A percentile compares a stretch with the other conserved stretches of the same genome.
phyloP scores from a whole-genome alignment of 345 rosid species.

The Dovyalis caffra region DNA sequence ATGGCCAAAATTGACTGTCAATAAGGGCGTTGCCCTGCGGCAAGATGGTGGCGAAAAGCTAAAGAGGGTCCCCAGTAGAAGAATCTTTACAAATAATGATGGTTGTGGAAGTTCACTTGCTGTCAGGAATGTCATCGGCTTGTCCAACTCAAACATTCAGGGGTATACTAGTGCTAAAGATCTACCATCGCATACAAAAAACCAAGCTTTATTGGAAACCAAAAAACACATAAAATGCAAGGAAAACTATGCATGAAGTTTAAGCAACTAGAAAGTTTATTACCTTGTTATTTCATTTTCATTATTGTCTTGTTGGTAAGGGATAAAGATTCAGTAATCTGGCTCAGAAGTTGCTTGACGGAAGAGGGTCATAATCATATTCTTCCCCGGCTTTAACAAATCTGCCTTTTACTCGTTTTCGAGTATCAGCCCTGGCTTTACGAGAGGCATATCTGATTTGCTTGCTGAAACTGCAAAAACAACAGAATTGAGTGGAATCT shows the following conservation, averaged over 20 bases:
- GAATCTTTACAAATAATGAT: neutral
- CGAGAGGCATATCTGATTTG: slow-evolving; percentile 88
- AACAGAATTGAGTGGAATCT: neutral
- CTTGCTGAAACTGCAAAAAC: slow-evolving; percentile 60
- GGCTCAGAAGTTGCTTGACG: slow-evolving; percentile 29
- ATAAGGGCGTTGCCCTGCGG: neutral
- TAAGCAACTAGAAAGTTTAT: neutral
- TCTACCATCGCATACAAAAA: neutral
- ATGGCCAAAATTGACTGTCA: neutral
- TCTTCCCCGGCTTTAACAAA: slow-evolving; percentile 89
- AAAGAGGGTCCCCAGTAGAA: neutral
- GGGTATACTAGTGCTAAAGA: neutral
- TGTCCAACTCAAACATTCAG: neutral
- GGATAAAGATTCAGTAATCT: neutral
- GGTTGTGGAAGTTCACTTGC: neutral
- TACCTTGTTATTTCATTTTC: neutral
- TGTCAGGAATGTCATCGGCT: neutral
- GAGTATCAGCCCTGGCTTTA: slow-evolving; percentile 90
- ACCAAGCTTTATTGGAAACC: neutral
- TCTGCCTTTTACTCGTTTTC: slow-evolving; percentile 90
- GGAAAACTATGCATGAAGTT: neutral
- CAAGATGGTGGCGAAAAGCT: neutral
- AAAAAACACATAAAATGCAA: too few species aligned
- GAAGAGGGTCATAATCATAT: slow-evolving; percentile 68
- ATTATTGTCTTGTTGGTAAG: neutral